A percentile compares a stretch with the other conserved stretches of the same genome.
These are phyloP conservation scores for Pyrrhoderma noxium DNA, from an alignment of 1,284 basidiomycete species.

Conservation along the genomic window DNA sequence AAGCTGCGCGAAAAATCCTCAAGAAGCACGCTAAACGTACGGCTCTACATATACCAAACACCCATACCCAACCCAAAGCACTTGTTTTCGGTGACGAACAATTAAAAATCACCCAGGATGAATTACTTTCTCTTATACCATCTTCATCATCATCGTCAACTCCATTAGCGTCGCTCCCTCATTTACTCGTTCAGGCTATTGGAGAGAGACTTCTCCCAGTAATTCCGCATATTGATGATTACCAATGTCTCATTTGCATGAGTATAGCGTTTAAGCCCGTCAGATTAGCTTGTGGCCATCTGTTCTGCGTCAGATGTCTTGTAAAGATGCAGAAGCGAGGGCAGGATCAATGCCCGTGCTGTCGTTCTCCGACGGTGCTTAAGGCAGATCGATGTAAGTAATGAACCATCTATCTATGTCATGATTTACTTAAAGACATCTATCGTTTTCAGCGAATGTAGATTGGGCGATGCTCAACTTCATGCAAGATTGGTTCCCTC, in stretches of 20 bases:
- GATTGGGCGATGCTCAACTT: slow-evolving; percentile 79
- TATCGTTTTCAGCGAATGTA: slow-evolving; percentile 52
- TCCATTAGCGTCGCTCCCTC: slow-evolving; percentile 52
- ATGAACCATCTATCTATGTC: slow-evolving; percentile 7
- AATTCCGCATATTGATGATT: slow-evolving; percentile 78
- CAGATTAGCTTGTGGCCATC: slow-evolving; percentile 74
- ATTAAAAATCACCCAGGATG: background rate
- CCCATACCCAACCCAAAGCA: background rate
- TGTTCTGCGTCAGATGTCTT: slow-evolving; percentile 91
- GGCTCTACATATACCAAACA: slow-evolving; percentile 44
- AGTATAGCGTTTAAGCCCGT: slow-evolving; percentile 87
- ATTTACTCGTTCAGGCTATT: slow-evolving; percentile 78
- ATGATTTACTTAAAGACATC: slow-evolving; percentile 1
- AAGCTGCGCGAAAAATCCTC: slow-evolving; percentile 85
- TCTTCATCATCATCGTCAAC: background rate
- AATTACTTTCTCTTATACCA: slow-evolving; percentile 22
- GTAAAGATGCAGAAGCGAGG: slow-evolving; percentile 91
- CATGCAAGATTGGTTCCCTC: slow-evolving; percentile 90
- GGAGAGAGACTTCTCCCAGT: slow-evolving; percentile 81
- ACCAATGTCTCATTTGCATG: slow-evolving; percentile 71
- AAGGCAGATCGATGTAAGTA: slow-evolving; percentile 66
- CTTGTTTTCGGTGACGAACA: background rate
- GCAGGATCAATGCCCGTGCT: slow-evolving; percentile 81
- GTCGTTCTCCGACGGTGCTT: slow-evolving; percentile 70
- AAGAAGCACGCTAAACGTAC: slow-evolving; percentile 95